These are phyloP conservation scores for Bathelium albidoporum DNA, from an alignment of 495 filamentous ascomycete genomes.

Conservation along the genomic window DNA sequence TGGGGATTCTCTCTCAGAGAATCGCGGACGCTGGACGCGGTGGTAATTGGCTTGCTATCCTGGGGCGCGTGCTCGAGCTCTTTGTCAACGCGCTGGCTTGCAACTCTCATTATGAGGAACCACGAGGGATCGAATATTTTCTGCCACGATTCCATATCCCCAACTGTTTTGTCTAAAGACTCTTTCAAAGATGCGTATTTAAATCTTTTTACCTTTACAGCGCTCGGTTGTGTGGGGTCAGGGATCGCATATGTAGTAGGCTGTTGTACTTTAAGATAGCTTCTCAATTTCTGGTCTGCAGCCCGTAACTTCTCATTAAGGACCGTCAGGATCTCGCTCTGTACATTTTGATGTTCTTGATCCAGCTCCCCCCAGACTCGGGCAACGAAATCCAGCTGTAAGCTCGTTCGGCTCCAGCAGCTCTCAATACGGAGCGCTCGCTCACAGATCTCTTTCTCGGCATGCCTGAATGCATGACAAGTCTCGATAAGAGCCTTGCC, in stretches of 20 bases:
- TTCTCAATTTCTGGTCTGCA: constrained; percentile 22
- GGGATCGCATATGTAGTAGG: constrained; percentile 6
- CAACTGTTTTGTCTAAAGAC: constrained; percentile 18
- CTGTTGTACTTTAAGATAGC: constrained; percentile 19
- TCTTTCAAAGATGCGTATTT: constrained; percentile 23
- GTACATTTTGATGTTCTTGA: constrained; percentile 27
- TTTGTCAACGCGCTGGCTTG: constrained; percentile 17
- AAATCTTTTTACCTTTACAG: constrained; percentile 17
- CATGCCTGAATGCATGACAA: constrained; percentile 23
- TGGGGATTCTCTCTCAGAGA: neutral
- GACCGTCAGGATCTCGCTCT: constrained; percentile 25
- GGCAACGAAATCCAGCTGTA: constrained; percentile 31
- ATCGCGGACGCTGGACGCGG: neutral
- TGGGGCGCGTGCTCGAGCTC: neutral
- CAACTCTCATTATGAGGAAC: constrained; percentile 23
- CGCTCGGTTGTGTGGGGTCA: neutral
- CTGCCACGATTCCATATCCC: constrained; percentile 24
- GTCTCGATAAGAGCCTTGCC: constrained; percentile 25
- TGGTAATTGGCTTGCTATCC: neutral
- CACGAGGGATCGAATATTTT: constrained; percentile 27
- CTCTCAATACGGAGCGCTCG: constrained; percentile 27
- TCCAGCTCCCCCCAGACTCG: constrained; percentile 29
- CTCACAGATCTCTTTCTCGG: constrained; percentile 25
- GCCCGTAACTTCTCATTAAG: constrained; percentile 26
- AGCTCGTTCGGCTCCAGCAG: constrained; percentile 25